Evolutionary conservation across 1,284 basidiomycete genomes (phyloP), one percentile per base, ranked within the genome.

Genomic region (Cronartium quercuum): DNA sequence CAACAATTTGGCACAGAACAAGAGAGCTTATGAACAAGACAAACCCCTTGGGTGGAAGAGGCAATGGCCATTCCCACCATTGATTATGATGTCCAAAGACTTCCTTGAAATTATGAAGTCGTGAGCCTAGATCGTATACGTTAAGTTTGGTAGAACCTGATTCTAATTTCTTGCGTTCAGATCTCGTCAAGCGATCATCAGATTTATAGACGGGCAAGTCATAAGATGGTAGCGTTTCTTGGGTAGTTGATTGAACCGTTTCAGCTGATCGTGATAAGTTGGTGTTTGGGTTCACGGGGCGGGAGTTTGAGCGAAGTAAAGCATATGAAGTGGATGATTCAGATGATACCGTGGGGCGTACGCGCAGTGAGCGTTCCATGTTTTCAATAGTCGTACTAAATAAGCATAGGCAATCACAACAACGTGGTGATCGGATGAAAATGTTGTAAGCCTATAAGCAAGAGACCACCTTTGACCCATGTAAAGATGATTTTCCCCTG

Each of bases 341-440:
- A 13, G 41, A 40, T 34, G 63, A 55, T n/a, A 47, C 34, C 10
- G 64, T 74, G 21, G 71, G 71, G 21, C 71, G 38, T 2, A 74
- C 65, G 21, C 71, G 51, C 9, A 66, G 35, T 51, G 76, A 77
- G 6, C 81, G 80, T 68, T 83, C 82, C 79, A 83, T 82, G 10
- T 79, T 79, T 76, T 83, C 82, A 67, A 83, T 80, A 21, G 82
- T 83, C 4, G 82, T 82, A 13, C 79, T 78, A 42, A 4, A 35
- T 7, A 7, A 6, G 13, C 18, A 15, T 51, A 3, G 13, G n/a
- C 3, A 15, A 24, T n/a, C 7, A 21, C 21, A 57, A 24, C 35
- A 38, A 57, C 2, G 9, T 37, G 35, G 40, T 41, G 3, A 41
- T 47, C 5, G 1, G 29, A n/a, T n/a, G 21, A 5, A 44, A 29